Base-by-base conservation (phyloP, 345 rosid species). In the Aurinia saxatilis region DNA sequence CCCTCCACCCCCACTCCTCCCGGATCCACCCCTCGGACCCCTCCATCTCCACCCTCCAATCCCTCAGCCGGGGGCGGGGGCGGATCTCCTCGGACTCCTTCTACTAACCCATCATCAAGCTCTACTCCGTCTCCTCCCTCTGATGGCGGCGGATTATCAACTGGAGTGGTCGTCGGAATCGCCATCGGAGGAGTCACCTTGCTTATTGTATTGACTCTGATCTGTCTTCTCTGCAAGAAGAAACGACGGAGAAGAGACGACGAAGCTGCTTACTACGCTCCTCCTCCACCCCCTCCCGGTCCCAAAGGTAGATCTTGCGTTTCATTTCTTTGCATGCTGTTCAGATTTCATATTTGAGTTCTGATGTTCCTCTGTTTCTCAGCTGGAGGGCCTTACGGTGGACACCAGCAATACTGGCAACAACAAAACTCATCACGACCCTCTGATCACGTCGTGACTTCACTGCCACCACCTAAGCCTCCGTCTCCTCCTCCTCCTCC, bases 341-440 rank as follows among this genome's bases (percentile, higher is more conserved):
- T 40, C 36, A 23, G 33, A 27, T 39, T 40, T 21, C 25, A 4
- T 21, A 21, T 16, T 39, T 50, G 39, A 49, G 50, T 44, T 54
- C 53, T 47, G 33, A 14, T 54, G 23, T 37, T 47, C 5, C 8
- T 52, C 19, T 50, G 30, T 65, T 18, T 16, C 13, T 65, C 41
- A 87, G 95, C 51, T 76, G 87, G 76, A 39, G 87, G 67, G 16
- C 76, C 73, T 59, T 75, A 83, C 44, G 79, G 80, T 37, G 83
- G 81, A 30, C 84, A 63, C 0, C 93, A 79, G 31, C 85, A 75
- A 19, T 63, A 80, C 6, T 77, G 91, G 95, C 91, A 86, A 81
- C 91, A 87, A 42, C 90, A 81, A 27, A 79, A 79, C 75, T 69
- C 70, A 51, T 81, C 80, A 1, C 81, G 72, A 2, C 86, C 80